Base-by-base conservation (phyloP, 179 eudicot genomes). In the Nepenthes alata region DNA sequence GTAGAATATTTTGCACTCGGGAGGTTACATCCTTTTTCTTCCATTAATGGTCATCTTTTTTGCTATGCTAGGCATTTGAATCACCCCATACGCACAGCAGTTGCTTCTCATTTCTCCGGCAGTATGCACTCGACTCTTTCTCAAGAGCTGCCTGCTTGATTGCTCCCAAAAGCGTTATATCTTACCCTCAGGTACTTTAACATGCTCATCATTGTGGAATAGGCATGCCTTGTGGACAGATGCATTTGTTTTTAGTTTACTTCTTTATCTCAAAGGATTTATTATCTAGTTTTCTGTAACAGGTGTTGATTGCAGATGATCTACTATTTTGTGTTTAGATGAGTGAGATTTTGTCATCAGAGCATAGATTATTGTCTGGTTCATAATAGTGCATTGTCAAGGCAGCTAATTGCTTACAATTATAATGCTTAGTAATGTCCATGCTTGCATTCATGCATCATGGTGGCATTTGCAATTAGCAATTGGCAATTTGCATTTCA, bases 31-130 rank as follows among this genome's bases (percentile, higher is more conserved):
- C 50, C 10, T 47, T 47, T 47, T 47, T 47, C 10, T 6, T 6
- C 11, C 50, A 6, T 47, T 8, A 47, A 6, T 12, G 35, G 11
- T 51, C 39, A 16, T 45, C 45, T 10, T 47, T 16, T 53, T 53
- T 55, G 58, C 34, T 36, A 37, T 76, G 65, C 47, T 83, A 93
- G 98, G 98, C 98, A 60, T 93, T 93, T 79, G 98, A 93, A 76
- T 89, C 98, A 38, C 98, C 98, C 34, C 81, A 93, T 65, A 93
- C 97, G 15, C 98, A 89, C 66, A 63, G 91, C 78, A 85, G 66
- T 66, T 89, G 97, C 77, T 57, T 77, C 72, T 73, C 89, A 62
- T 93, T 85, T 73, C 85, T 93, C 39, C 74, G 98, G 77, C 84
- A 89, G 73, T 93, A 93, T 76, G 97, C 91, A 34, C 90, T 68